A percentile compares a stretch with the other conserved stretches of the same genome.
These are phyloP conservation scores for Colletotrichum simmondsii DNA, from an alignment of 2,329 filamentous ascomycete genomes.

Conservation along the genomic window DNA sequence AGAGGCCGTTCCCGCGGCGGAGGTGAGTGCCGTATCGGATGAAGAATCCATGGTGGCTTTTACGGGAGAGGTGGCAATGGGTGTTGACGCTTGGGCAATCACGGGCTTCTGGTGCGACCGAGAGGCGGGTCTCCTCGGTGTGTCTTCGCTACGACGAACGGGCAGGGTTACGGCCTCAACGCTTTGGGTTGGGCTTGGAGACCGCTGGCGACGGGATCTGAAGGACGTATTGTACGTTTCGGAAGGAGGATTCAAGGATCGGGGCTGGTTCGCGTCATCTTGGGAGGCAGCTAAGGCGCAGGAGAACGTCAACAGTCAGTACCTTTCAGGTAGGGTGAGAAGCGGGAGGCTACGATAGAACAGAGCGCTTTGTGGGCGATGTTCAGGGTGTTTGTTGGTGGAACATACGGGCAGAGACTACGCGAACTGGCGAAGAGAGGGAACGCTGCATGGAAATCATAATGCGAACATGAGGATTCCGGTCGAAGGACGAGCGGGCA, in stretches of 20 bases:
- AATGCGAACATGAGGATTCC: slow-evolving; percentile 56
- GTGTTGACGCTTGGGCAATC: slow-evolving; percentile 55
- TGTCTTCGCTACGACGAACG: slow-evolving; percentile 56
- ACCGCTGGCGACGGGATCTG: slow-evolving; percentile 62
- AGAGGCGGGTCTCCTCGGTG: slow-evolving; percentile 50
- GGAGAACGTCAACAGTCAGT: slow-evolving; percentile 37
- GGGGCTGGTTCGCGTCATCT: slow-evolving; percentile 55
- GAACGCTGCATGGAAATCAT: slow-evolving; percentile 72
- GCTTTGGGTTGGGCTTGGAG: slow-evolving; percentile 65
- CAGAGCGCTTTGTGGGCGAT: background rate
- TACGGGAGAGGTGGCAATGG: slow-evolving; percentile 40
- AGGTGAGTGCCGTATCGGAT: slow-evolving; percentile 42
- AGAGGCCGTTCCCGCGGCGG: slow-evolving; percentile 53
- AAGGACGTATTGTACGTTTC: slow-evolving; percentile 65
- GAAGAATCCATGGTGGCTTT: slow-evolving; percentile 37
- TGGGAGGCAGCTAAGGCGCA: slow-evolving; percentile 59
- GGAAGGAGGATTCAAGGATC: slow-evolving; percentile 48
- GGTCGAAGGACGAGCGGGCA: slow-evolving; percentile 44
- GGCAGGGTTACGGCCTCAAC: slow-evolving; percentile 55
- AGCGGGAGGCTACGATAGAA: background rate
- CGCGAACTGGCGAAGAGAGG: slow-evolving; percentile 70
- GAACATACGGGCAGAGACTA: slow-evolving; percentile 69
- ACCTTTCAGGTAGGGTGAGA: slow-evolving; percentile 1
- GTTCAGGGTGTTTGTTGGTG: slow-evolving; percentile 28
- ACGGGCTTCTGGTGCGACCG: slow-evolving; percentile 56